Evolutionary conservation across 768 basidiomycete genomes (phyloP), one percentile per base, ranked within the genome.

Genomic region (Lactarius hengduanensis): DNA sequence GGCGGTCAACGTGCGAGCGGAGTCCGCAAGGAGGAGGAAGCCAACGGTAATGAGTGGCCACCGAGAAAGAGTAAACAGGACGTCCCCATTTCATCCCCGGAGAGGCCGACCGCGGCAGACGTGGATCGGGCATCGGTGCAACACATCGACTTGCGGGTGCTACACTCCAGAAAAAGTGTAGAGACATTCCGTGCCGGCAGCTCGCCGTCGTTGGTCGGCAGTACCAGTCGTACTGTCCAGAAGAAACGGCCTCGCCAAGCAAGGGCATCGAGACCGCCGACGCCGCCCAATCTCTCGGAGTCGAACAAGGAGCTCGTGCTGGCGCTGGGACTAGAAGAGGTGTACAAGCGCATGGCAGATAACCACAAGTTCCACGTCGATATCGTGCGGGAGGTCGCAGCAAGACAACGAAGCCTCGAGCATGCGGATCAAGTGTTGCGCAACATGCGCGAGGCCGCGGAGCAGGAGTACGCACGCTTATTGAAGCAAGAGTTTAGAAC

Each of bases 341-440:
- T 76, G 18, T 66, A 85, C 2, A 70, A 74, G 11, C 72, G 72
- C 63, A 82, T 86, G 75, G 78, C 81, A 0, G 70, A 74, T 22
- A 81, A 82, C 38, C 81, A 84, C 50, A 80, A 80, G 18, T 81
- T 82, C 65, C 73, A 72, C 15, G 71, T 78, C 54, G 74, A 76
- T 3, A 77, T 82, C 6, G 82, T 83, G 22, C 74, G 77, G 59
- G 72, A 73, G 16, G 75, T 83, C 34, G 83, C 78, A 67, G 41
- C 71, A 10, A 40, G 69, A 0, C 72, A 78, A 26, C 68, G 74
- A 57, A 79, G 75, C 64, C 70, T 86, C 20, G 64, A 72, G 16
- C 73, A 75, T 62, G 76, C 81, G 30, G 82, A 83, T 60, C 71
- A 74, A 55, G 73, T 79, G 61, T 71, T 82, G 68, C 70, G 68